phyloP scores from a whole-genome alignment of 2,329 filamentous ascomycete species.

The Fusarium neocosmosporiellum region DNA sequence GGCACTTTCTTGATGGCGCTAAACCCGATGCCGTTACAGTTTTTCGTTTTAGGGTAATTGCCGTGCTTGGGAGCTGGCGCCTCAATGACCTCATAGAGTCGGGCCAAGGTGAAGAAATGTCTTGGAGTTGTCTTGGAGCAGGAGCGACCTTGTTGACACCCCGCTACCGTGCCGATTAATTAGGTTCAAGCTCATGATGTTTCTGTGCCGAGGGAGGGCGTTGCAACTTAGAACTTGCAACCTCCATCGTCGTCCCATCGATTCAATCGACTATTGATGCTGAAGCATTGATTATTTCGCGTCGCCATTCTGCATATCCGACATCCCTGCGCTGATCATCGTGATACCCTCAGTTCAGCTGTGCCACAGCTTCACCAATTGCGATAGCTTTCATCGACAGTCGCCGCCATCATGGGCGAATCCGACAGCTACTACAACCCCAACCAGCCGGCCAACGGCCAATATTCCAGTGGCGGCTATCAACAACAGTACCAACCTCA shows the following conservation, averaged over 20 bases:
- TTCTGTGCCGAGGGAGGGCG: not conserved
- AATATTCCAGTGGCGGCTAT: slow-evolving; percentile 33
- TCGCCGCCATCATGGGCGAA: slow-evolving; percentile 47
- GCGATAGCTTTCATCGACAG: slow-evolving; percentile 7
- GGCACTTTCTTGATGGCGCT: not conserved
- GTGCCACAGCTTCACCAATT: not conserved
- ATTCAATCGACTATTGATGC: slow-evolving; percentile 1
- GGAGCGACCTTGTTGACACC: slow-evolving; percentile 25
- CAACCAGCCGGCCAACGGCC: slow-evolving; percentile 32
- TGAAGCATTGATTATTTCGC: slow-evolving; percentile 7
- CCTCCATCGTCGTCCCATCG: not conserved
- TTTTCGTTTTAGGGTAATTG: slow-evolving; percentile 4
- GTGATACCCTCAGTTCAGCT: slow-evolving; percentile 4
- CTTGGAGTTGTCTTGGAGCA: slow-evolving; percentile 36
- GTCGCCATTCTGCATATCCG: not conserved
- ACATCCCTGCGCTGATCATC: slow-evolving; percentile 32
- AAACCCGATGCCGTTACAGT: slow-evolving; percentile 21
- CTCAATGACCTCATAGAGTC: slow-evolving; percentile 33
- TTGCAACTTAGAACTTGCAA: not conserved
- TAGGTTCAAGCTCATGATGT: slow-evolving; percentile 11
- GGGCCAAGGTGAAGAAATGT: slow-evolving; percentile 32
- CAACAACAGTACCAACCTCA: slow-evolving; percentile 45
- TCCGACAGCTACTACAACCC: slow-evolving; percentile 48
- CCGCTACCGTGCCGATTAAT: slow-evolving; percentile 13
- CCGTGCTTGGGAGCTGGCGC: slow-evolving; percentile 14